Percentiles rank a stretch among this genome's conserved stretches.
phyloP scores from a whole-genome alignment of 768 basidiomycete species.

The Chalciporus piperatus region DNA sequence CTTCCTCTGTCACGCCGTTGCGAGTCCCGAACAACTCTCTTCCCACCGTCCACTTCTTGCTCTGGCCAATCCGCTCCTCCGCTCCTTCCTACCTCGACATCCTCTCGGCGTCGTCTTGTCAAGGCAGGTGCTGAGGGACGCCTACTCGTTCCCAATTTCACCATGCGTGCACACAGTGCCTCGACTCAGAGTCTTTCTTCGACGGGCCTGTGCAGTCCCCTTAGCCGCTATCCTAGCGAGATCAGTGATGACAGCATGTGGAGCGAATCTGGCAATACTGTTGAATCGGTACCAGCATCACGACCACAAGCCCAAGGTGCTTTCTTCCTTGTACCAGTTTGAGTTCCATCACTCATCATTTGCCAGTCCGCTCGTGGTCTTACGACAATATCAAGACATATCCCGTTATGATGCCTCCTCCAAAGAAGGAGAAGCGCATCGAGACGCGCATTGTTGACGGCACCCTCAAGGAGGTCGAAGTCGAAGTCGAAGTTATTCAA shows the following conservation, averaged over 20 bases:
- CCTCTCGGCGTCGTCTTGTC: conserved; percentile 43
- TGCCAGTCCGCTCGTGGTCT: conserved; percentile 67
- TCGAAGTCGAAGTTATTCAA: conserved; percentile 52
- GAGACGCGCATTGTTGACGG: conserved; percentile 49
- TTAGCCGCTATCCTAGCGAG: conserved; percentile 41
- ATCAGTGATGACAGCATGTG: conserved; percentile 35
- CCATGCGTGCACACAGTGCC: conserved; percentile 31
- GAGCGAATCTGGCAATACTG: conserved; percentile 23
- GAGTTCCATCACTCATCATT: conserved; percentile 5
- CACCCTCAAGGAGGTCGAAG: conserved; percentile 50
- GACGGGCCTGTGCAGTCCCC: conserved; percentile 33
- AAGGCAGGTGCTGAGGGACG: conserved; percentile 61
- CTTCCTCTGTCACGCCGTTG: conserved; percentile 54
- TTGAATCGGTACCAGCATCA: conserved; percentile 20
- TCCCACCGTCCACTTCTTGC: conserved; percentile 33
- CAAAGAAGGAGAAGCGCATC: conserved; percentile 49
- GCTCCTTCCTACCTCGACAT: conserved; percentile 33
- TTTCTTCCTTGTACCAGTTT: conserved; percentile 14
- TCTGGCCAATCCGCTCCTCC: conserved; percentile 37
- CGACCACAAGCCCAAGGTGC: conserved; percentile 45
- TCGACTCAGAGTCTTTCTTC: conserved; percentile 33
- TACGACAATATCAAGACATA: conserved; percentile 73
- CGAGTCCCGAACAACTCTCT: conserved; percentile 46
- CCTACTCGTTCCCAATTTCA: conserved; percentile 52
- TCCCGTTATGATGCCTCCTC: conserved; percentile 49